Conservation (phyloP, 2,329 filamentous ascomycete species). For the Stachybotrys elegans region DNA sequence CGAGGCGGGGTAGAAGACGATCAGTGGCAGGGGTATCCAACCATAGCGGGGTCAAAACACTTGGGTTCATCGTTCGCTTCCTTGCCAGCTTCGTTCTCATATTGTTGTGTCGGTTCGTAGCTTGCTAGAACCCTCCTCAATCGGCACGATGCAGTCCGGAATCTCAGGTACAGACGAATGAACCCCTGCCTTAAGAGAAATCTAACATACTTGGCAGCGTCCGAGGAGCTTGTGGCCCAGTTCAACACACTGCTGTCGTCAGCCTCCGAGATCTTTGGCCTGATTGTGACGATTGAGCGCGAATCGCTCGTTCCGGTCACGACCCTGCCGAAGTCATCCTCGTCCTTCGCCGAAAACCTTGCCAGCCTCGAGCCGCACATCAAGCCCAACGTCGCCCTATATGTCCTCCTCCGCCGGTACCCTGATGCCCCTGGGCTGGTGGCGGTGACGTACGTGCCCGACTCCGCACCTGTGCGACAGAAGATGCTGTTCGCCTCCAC, state of each 20-base stretch:
- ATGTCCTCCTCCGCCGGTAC: constrained; percentile 69
- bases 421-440: constrained; percentile 53
- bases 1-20: too few species aligned
- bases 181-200: neutral
- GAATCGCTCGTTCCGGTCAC: constrained; percentile 62
- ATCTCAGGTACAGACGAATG: constrained; percentile 55
- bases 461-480: constrained; percentile 71
- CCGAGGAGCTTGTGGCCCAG: constrained; percentile 68
- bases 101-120: too few species aligned
- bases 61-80: too few species aligned
- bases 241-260: constrained; percentile 66
- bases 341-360: constrained; percentile 61
- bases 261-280: constrained; percentile 54
- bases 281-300: constrained; percentile 64
- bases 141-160: constrained; percentile 64
- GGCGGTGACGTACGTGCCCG: constrained; percentile 74
- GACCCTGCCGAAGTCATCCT: constrained; percentile 46
- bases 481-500: constrained; percentile 85
- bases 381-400: constrained; percentile 62
- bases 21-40: too few species aligned
- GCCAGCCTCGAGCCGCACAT: constrained; percentile 57
- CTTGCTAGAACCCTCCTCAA: too few species aligned
- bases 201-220: constrained; percentile 47
- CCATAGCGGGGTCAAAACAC: too few species aligned
- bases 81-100: too few species aligned